phyloP scores from a whole-genome alignment of 2,329 filamentous ascomycete species.

The Botrytis fragariae region DNA sequence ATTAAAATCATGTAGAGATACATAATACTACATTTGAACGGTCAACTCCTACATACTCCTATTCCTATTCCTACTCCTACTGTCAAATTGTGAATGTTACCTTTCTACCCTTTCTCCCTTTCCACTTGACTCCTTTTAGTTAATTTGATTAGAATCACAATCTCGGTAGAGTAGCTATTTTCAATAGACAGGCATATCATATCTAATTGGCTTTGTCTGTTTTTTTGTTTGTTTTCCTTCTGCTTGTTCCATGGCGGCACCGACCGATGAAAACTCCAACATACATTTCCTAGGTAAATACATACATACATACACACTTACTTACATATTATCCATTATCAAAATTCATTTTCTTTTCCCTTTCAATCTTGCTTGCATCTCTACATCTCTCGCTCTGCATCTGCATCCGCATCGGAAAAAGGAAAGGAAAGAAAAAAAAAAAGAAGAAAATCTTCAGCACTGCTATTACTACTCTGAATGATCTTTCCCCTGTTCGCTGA shows the following conservation, averaged over 20 bases:
- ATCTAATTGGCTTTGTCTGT: not conserved
- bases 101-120: not conserved
- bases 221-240: not conserved
- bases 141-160: not conserved
- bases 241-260: not conserved
- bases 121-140: not conserved
- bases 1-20: not conserved
- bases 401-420: not conserved
- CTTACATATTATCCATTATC: not conserved
- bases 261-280: not conserved
- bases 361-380: not conserved
- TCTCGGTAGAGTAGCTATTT: not conserved
- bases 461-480: conserved; percentile 3
- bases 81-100: not conserved
- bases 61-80: not conserved
- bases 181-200: not conserved
- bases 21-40: not conserved
- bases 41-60: not conserved
- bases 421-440: not conserved
- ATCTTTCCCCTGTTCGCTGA: conserved; percentile 15
- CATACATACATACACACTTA: not conserved
- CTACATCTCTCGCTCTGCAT: not conserved
- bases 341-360: not conserved
- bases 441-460: conserved; percentile 9
- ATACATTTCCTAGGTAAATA: not conserved